These are phyloP conservation scores for Lachnellula suecica DNA, from an alignment of 2,329 filamentous ascomycete genomes.

Conservation along the genomic window DNA sequence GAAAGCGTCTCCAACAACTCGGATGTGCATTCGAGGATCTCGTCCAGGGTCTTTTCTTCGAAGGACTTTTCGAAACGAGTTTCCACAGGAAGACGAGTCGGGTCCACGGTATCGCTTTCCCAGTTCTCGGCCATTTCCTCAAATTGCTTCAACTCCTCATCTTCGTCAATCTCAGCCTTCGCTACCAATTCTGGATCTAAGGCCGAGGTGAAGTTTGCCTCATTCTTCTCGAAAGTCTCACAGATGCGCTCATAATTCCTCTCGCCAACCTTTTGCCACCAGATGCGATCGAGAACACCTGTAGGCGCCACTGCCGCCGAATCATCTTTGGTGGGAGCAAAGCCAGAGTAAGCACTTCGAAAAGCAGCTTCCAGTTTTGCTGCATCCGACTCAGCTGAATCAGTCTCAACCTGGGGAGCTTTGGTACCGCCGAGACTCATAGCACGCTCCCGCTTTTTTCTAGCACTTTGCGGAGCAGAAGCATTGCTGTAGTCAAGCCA, in stretches of 20 bases:
- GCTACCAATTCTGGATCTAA: conserved; percentile 1
- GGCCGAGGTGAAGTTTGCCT: conserved; percentile 12
- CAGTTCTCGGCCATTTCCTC: conserved; percentile 56
- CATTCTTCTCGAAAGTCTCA: conserved; percentile 53
- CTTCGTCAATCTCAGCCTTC: conserved; percentile 8
- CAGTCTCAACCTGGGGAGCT: conserved; percentile 44
- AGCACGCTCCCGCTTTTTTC: conserved; percentile 68
- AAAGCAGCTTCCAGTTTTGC: conserved; percentile 74
- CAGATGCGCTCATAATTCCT: conserved; percentile 64
- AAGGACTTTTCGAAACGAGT: conserved; percentile 49
- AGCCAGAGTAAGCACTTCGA: conserved; percentile 75
- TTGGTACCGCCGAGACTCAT: conserved; percentile 64
- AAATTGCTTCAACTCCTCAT: conserved; percentile 38
- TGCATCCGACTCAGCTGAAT: conserved; percentile 54
- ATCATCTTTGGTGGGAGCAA: conserved; percentile 75
- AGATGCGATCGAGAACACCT: conserved; percentile 65
- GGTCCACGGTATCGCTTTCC: conserved; percentile 58
- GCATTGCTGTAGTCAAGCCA: conserved; percentile 72
- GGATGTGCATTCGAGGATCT: conserved; percentile 70
- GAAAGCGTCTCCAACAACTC: conserved; percentile 74
- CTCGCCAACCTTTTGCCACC: conserved; percentile 73
- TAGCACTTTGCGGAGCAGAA: conserved; percentile 51
- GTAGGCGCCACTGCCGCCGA: conserved; percentile 68
- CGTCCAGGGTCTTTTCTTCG: conserved; percentile 62
- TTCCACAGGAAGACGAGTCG: conserved; percentile 41